A percentile compares a stretch with the other conserved stretches of the same genome.
Evolutionary conservation across 1,284 basidiomycete species (phyloP).

Genomic region (Farysia itapuensis): DNA sequence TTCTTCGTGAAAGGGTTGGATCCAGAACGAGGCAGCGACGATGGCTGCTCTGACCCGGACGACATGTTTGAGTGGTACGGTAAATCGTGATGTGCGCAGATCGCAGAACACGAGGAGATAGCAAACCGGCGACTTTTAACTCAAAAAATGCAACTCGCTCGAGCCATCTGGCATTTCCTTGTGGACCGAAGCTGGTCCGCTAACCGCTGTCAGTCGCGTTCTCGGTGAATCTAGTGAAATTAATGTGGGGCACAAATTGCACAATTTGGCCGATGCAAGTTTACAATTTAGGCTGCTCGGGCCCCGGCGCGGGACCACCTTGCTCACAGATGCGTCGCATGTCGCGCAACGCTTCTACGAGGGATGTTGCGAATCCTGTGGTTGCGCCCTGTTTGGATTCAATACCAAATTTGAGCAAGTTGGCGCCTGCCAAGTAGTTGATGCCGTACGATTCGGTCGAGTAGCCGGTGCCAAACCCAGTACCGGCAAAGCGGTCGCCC

Average conservation of each 20-base stretch:
- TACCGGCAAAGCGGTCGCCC: conserved; percentile 84
- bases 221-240: no score
- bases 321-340: conserved; percentile 69
- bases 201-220: no score
- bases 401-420: conserved; percentile 88
- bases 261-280: no score
- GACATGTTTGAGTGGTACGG: not conserved
- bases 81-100: not conserved
- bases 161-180: no score
- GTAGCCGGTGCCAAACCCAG: conserved; percentile 68
- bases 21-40: conserved; percentile 4
- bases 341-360: conserved; percentile 72
- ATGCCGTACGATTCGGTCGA: conserved; percentile 44
- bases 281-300: conserved; percentile 40
- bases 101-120: not conserved
- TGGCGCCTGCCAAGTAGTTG: conserved; percentile 72
- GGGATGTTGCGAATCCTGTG: conserved; percentile 68
- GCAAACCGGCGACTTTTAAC: no score
- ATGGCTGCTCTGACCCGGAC: not conserved
- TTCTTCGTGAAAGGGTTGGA: conserved; percentile 42
- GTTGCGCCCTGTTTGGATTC: conserved; percentile 88
- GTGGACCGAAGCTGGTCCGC: no score
- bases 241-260: no score
- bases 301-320: no score
- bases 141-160: no score